A percentile compares a stretch with the other conserved stretches of the same genome.
Evolutionary conservation across 2,329 filamentous ascomycete genomes (phyloP).

Genomic region (Fusarium sp.): DNA sequence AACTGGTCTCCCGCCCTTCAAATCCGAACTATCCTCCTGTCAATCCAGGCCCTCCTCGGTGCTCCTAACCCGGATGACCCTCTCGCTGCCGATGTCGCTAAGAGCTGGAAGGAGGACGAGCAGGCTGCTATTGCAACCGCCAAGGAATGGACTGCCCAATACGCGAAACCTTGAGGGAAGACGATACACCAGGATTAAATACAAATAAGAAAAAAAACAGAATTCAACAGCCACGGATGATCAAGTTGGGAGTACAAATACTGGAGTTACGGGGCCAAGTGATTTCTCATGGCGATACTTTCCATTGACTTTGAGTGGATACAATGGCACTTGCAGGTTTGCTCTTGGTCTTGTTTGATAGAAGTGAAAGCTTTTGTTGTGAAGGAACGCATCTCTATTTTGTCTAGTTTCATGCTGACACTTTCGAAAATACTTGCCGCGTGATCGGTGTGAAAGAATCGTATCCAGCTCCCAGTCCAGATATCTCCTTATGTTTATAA

Average conservation of each 20-base stretch:
- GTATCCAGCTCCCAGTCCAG: not conserved
- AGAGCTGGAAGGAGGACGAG: conserved; percentile 98
- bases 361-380: conserved; percentile 23
- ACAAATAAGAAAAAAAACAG: conserved; percentile 15
- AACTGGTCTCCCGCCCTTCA: conserved; percentile 99
- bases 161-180: conserved; percentile 68
- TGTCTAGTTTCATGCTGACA: conserved; percentile 6
- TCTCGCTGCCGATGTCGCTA: conserved; percentile 96
- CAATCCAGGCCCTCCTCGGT: conserved; percentile 95
- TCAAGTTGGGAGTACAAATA: conserved; percentile 18
- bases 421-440: not conserved
- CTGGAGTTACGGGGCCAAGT: conserved; percentile 37
- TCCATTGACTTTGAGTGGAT: conserved; percentile 29
- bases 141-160: conserved; percentile 88
- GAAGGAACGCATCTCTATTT: conserved; percentile 15
- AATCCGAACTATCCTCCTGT: conserved; percentile 98
- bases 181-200: conserved; percentile 13
- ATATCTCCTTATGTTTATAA: not conserved
- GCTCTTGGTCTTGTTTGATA: conserved; percentile 30
- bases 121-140: conserved; percentile 91
- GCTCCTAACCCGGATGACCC: conserved; percentile 98
- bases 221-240: conserved; percentile 14
- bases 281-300: conserved; percentile 26
- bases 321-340: conserved; percentile 31
- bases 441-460: not conserved